Evolutionary conservation across 345 rosid genomes (phyloP).

Genomic region (Psidium guajava): DNA sequence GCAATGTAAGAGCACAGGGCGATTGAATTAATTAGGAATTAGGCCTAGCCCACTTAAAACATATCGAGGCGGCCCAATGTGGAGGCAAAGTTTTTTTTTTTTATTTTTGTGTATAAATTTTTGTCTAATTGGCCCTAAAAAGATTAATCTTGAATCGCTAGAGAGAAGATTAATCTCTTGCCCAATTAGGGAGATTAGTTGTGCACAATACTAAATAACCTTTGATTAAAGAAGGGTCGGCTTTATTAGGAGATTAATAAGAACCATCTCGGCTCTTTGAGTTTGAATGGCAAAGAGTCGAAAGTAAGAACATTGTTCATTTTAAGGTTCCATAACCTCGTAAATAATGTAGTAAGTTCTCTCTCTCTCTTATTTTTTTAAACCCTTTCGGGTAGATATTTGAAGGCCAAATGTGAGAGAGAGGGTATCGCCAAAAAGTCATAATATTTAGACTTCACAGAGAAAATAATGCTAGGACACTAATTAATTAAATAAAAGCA

Average conservation of each 20-base stretch:
- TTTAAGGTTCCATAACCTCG: not conserved
- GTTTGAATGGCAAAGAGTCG: not conserved
- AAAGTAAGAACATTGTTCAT: not conserved
- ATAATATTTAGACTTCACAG: not conserved
- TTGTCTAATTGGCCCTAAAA: not conserved
- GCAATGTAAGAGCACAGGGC: not conserved
- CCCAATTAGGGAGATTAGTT: not conserved
- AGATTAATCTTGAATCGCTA: not conserved
- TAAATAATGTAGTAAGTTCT: no score
- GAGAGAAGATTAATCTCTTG: not conserved
- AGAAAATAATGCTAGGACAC: not conserved
- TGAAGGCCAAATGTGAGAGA: not conserved
- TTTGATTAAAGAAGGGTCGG: not conserved
- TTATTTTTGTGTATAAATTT: rapidly evolving
- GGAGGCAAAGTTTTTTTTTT: not conserved
- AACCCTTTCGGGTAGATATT: not conserved
- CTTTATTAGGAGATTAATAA: no score
- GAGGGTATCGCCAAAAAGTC: not conserved
- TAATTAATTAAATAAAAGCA: not conserved
- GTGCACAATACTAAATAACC: not conserved
- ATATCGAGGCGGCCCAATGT: not conserved
- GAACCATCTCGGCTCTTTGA: not conserved
- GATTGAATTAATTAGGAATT: not conserved
- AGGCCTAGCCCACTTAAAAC: not conserved
- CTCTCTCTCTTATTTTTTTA: not conserved